Percentiles rank a stretch among this genome's conserved stretches.
Conservation (phyloP, 2,329 filamentous ascomycete species). For the Claviceps digitariae region DNA sequence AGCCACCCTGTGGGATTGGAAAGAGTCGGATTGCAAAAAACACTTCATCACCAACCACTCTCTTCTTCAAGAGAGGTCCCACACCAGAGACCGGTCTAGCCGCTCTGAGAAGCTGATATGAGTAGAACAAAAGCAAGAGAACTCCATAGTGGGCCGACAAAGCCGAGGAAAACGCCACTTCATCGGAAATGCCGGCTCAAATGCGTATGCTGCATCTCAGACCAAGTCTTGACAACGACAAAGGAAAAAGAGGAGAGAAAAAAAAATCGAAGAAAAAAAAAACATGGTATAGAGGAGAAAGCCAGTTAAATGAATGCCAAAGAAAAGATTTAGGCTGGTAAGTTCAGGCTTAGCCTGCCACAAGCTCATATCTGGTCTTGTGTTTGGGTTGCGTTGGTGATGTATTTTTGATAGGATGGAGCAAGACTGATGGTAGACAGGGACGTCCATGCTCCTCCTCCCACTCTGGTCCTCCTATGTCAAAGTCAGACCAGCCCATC, state of each 20-base stretch:
- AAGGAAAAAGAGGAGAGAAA: background rate
- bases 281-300: too few relatives aligned
- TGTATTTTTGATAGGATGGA: slow-evolving; percentile 48
- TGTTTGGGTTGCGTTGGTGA: slow-evolving; percentile 33
- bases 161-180: background rate
- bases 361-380: slow-evolving; percentile 23
- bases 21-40: background rate
- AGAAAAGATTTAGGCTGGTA: background rate
- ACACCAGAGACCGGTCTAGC: background rate
- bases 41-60: slow-evolving; percentile 8
- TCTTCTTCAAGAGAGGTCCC: background rate
- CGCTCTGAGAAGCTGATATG: background rate
- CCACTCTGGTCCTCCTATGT: slow-evolving; percentile 40
- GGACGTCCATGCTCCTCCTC: slow-evolving; percentile 41
- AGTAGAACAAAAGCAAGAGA: background rate
- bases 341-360: slow-evolving; percentile 20
- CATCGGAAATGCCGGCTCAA: background rate
- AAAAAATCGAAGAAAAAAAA: background rate
- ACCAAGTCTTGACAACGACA: background rate
- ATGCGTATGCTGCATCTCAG: background rate
- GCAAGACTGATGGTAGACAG: slow-evolving; percentile 44
- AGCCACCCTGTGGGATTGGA: background rate
- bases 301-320: too few relatives aligned
- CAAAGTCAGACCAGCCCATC: slow-evolving; percentile 45
- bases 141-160: background rate